Evolutionary conservation across 352 stramenopile species (phyloP).

Genomic region (Pelagophyceae sp.): DNA sequence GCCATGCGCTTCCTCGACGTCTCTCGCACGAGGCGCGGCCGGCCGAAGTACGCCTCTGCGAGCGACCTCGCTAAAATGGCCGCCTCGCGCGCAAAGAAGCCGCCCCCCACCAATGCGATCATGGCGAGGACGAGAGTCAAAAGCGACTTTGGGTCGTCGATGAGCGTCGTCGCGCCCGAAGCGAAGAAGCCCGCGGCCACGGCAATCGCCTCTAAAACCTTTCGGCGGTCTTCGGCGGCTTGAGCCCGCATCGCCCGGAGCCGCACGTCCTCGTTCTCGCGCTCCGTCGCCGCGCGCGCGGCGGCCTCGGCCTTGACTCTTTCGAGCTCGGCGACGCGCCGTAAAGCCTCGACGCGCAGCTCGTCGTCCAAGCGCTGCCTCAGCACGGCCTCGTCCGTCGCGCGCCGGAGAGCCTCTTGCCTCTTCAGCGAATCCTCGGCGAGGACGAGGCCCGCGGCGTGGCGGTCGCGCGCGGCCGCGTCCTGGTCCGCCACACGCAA

Average conservation of each 20-base stretch:
- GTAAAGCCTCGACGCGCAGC: slow-evolving; percentile 20
- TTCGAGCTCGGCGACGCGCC: slow-evolving; percentile 26
- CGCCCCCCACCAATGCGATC: neutral
- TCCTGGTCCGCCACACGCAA: neutral
- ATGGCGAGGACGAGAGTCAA: neutral
- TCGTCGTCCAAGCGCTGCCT: slow-evolving; percentile 24
- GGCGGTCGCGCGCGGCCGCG: neutral
- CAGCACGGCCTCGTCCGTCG: slow-evolving; percentile 29
- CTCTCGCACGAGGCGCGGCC: slow-evolving; percentile 55
- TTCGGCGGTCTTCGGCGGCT: slow-evolving; percentile 44
- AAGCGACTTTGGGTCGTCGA: slow-evolving; percentile 12
- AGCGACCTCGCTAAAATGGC: slow-evolving; percentile 1
- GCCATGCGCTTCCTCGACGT: slow-evolving; percentile 36
- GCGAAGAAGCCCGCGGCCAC: slow-evolving; percentile 65
- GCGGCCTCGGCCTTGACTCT: slow-evolving; percentile 61
- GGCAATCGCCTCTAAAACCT: slow-evolving; percentile 66
- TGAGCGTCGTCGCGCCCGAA: slow-evolving; percentile 39
- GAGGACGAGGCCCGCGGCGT: neutral
- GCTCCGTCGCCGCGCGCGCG: slow-evolving; percentile 78
- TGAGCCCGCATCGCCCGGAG: slow-evolving; percentile 76
- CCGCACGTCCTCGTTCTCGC: slow-evolving; percentile 83
- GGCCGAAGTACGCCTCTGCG: slow-evolving; percentile 24
- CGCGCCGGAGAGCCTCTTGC: slow-evolving; percentile 34
- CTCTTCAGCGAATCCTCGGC: neutral
- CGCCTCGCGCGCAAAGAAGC: slow-evolving; percentile 9